A percentile compares a stretch with the other conserved stretches of the same genome.
Evolutionary conservation across 306 rosid species (phyloP).

Genomic region (Begonia fuchsioides): DNA sequence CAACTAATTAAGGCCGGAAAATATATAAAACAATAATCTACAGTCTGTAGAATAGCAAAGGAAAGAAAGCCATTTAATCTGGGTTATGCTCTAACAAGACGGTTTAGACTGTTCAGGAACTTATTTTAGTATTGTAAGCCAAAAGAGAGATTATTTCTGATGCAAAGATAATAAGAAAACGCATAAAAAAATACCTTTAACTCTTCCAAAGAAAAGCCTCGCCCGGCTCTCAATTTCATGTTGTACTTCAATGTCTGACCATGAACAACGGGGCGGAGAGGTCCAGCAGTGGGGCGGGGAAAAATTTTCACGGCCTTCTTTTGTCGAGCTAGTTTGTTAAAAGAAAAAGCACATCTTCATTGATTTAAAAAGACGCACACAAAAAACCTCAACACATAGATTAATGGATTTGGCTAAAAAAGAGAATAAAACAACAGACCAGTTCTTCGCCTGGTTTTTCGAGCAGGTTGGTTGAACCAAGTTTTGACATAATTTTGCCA

Average conservation of each 20-base stretch:
- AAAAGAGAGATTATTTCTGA: too few relatives aligned
- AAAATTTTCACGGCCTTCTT: slow-evolving; percentile 40
- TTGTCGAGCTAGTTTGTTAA: slow-evolving; percentile 26
- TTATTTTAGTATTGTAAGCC: too few relatives aligned
- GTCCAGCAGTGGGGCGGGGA: slow-evolving; percentile 42
- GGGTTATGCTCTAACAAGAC: too few relatives aligned
- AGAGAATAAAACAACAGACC: slow-evolving; percentile 11
- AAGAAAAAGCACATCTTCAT: not conserved
- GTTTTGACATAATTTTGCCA: slow-evolving; percentile 54
- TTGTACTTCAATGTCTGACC: slow-evolving; percentile 47
- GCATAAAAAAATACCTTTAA: slow-evolving; percentile 22
- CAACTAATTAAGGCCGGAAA: too few relatives aligned
- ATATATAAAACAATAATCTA: too few relatives aligned
- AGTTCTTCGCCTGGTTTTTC: slow-evolving; percentile 35
- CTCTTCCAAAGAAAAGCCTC: slow-evolving; percentile 48
- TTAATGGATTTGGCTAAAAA: not conserved
- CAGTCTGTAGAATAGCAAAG: too few relatives aligned
- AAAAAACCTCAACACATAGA: not conserved
- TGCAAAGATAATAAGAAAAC: not conserved
- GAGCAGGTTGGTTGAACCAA: slow-evolving; percentile 53
- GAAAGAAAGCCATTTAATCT: too few relatives aligned
- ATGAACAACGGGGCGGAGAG: slow-evolving; percentile 42
- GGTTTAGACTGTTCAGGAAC: too few relatives aligned
- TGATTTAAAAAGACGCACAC: not conserved
- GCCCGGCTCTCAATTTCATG: slow-evolving; percentile 48